Base-by-base conservation (phyloP, 331 rosid genomes). In the Erythrophleum ivorense region DNA sequence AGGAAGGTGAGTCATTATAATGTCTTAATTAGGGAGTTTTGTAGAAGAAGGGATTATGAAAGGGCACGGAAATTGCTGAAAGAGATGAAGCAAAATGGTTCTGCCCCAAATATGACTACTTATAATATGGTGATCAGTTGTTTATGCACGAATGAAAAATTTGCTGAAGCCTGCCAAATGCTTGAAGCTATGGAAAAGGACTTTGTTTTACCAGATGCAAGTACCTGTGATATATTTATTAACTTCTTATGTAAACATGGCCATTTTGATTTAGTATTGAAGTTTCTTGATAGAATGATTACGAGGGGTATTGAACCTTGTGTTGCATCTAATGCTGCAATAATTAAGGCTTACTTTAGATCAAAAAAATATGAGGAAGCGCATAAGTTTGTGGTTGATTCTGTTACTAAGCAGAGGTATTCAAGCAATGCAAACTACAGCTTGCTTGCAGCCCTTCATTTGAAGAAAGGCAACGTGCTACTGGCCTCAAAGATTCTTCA, bases 381-480 rank as follows among this genome's bases (percentile, higher is more conserved):
- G 0, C 89, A 90, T 54, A 60, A 50, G 21, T 89, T 87, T 62
- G 94, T 88, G 4, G 81, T 85, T 77, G 88, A 78, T 66, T 86
- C 84, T 40, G 75, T 81, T 76, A 46, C 13, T 50, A 91, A 77
- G 88, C 73, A 57, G 78, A 73, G 64, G 48, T 75, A n/a, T 86
- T 83, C 90, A 14, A 73, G 82, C 81, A 92, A 81, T 82, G 83
- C 59, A 64, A 85, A 78, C 78, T 90, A 88, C 84, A 88, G 88
- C 84, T 83, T 90, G 76, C 97, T 94, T 52, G 97, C 95, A 62
- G 79, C 82, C 49, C 97, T 92, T 84, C 81, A 90, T 83, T 80
- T 85, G 86, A 88, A 91, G 62, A 85, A 79, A 67, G 94, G 89
- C 46, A 79, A 87, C 38, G 78, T 82, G 49, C 79, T 81, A 12